phyloP scores from a whole-genome alignment of 202 grass and related monocot species.

The Musa balbisiana region DNA sequence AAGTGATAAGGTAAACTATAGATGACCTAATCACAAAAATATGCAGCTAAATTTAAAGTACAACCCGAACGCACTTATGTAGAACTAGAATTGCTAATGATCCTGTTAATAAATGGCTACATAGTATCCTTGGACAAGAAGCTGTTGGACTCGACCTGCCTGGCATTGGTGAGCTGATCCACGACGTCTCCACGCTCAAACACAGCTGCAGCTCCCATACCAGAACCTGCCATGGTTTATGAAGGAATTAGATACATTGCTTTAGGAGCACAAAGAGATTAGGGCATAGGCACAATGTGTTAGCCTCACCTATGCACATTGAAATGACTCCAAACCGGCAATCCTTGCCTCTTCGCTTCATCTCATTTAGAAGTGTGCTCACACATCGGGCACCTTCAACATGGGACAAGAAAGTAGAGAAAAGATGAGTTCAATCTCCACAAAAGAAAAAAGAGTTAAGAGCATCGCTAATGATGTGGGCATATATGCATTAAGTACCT shows the following conservation, averaged over 20 bases:
- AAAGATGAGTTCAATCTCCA: too few species aligned
- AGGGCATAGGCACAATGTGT: background rate
- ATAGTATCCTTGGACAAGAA: constrained; percentile 43
- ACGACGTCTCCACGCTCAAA: constrained; percentile 74
- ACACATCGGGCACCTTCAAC: constrained; percentile 66
- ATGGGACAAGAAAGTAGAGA: background rate
- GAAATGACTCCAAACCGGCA: constrained; percentile 84
- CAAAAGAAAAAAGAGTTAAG: too few species aligned
- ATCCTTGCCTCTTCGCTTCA: constrained; percentile 76
- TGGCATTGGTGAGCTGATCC: constrained; percentile 71
- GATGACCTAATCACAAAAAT: too few species aligned
- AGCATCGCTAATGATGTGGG: background rate
- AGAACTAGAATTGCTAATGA: background rate
- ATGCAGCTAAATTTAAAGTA: too few species aligned
- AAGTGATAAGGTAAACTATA: too few species aligned
- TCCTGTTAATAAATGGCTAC: constrained; percentile 5
- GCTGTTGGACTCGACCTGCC: constrained; percentile 29
- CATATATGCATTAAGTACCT: constrained; percentile 38
- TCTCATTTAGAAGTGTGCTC: constrained; percentile 90
- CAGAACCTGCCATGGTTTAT: constrained; percentile 43
- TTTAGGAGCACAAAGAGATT: background rate
- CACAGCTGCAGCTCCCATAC: constrained; percentile 94
- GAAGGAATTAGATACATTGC: background rate
- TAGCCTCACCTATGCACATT: constrained; percentile 80
- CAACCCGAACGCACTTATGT: too few species aligned